phyloP scores from a whole-genome alignment of 805 yeast genomes.

The Candida ficus region DNA sequence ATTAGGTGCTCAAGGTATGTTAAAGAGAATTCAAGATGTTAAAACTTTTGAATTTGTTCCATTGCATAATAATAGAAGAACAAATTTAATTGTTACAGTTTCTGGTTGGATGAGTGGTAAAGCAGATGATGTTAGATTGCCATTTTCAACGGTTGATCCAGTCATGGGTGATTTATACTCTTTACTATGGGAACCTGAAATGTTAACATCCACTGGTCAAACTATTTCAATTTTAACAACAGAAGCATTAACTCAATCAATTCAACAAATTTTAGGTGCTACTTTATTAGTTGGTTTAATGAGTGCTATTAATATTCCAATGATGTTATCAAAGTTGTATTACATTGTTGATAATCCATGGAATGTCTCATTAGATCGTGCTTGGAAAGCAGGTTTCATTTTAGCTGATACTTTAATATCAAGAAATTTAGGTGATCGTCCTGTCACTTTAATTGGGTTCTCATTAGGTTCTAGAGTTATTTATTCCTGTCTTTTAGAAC shows the following conservation, averaged over 20 bases:
- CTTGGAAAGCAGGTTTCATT: slow-evolving; percentile 92
- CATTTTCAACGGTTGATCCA: slow-evolving; percentile 95
- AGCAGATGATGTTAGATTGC: slow-evolving; percentile 92
- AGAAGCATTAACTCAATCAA: slow-evolving; percentile 86
- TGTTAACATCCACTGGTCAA: slow-evolving; percentile 94
- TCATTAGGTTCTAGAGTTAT: slow-evolving; percentile 91
- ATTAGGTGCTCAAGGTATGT: slow-evolving; percentile 83
- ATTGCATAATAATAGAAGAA: slow-evolving; percentile 81
- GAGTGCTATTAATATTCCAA: slow-evolving; percentile 90
- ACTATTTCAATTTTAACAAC: slow-evolving; percentile 90
- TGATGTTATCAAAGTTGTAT: slow-evolving; percentile 84
- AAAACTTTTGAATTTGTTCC: slow-evolving; percentile 93
- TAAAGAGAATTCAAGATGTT: slow-evolving; percentile 83
- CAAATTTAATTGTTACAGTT: slow-evolving; percentile 81
- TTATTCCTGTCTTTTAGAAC: slow-evolving; percentile 80
- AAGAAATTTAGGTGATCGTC: slow-evolving; percentile 87
- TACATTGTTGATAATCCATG: slow-evolving; percentile 94
- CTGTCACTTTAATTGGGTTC: slow-evolving; percentile 88
- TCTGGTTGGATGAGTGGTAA: slow-evolving; percentile 98
- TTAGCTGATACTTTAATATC: slow-evolving; percentile 86
- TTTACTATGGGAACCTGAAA: slow-evolving; percentile 95
- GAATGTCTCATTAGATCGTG: slow-evolving; percentile 95
- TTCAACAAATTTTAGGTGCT: slow-evolving; percentile 92
- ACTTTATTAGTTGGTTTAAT: slow-evolving; percentile 84
- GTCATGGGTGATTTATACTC: slow-evolving; percentile 96